A percentile compares a stretch with the other conserved stretches of the same genome.
Conservation (phyloP, 345 rosid genomes). For the Streptanthus diversifolius region DNA sequence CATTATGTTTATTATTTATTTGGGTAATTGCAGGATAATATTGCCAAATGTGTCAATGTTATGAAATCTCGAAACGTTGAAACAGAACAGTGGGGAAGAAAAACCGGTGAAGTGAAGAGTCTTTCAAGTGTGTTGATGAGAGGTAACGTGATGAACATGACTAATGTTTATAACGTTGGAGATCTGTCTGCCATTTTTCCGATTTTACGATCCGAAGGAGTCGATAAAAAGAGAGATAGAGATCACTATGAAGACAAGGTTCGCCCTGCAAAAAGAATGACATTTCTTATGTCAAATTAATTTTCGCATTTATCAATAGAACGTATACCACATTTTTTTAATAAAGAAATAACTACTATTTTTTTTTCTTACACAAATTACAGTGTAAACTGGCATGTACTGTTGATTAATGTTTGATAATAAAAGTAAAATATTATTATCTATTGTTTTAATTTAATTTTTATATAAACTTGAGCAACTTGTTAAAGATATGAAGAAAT, state of each 20-base stretch:
- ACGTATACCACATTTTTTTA: not conserved
- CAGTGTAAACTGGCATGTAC: not conserved
- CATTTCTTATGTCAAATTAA: not conserved
- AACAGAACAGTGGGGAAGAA: not conserved
- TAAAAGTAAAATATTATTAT: not conserved
- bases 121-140: not conserved
- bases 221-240: conserved; percentile 42
- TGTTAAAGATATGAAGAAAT: no score
- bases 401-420: not conserved
- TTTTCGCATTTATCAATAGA: not conserved
- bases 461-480: no score
- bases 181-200: conserved; percentile 40
- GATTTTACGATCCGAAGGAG: conserved; percentile 24
- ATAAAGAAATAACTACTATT: rapidly evolving
- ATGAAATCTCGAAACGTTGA: not conserved
- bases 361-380: not conserved
- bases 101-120: not conserved
- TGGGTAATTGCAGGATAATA: not conserved
- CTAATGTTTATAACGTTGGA: conserved; percentile 27
- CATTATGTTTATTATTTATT: not conserved
- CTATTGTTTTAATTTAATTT: no score
- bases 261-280: conserved; percentile 14
- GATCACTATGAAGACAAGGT: not conserved
- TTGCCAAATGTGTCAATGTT: not conserved
- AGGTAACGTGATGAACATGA: not conserved